Evolutionary conservation across 176 grass and related monocot species (phyloP).

Genomic region (Carex kokanica): DNA sequence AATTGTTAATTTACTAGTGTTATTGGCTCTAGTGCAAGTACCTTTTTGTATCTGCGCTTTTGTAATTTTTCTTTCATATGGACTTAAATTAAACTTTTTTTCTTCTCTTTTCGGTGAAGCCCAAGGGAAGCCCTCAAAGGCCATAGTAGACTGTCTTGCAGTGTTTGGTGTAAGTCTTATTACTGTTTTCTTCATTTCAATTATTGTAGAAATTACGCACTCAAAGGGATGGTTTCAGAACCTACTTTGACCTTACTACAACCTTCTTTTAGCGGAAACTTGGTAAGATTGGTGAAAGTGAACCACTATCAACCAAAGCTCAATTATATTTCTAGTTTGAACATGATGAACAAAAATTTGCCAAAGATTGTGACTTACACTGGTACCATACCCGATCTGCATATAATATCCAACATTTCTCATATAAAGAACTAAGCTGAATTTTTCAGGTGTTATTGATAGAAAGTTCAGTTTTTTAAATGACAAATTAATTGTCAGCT

Average conservation of each 20-base stretch:
- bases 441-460: neutral
- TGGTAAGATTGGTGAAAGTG: neutral
- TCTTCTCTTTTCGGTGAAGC: slow-evolving; percentile 35
- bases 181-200: slow-evolving; percentile 15
- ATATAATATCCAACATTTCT: neutral
- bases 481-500: neutral
- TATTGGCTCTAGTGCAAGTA: neutral
- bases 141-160: slow-evolving; percentile 75
- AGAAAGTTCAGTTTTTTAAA: neutral
- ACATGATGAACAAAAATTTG: neutral
- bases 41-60: neutral
- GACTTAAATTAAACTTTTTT: slow-evolving; percentile 9
- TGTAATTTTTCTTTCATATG: neutral
- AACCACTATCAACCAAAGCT: neutral
- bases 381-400: neutral
- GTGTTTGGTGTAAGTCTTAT: slow-evolving; percentile 75
- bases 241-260: neutral
- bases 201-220: neutral
- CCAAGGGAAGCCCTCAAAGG: slow-evolving; percentile 90
- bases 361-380: neutral
- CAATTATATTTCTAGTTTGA: neutral
- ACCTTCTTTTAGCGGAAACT: neutral
- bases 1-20: neutral
- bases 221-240: neutral
- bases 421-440: neutral